Percentiles rank a stretch among this genome's conserved stretches.
These are phyloP conservation scores for Cercophora scortea DNA, from an alignment of 495 filamentous ascomycete genomes.

Conservation along the genomic window DNA sequence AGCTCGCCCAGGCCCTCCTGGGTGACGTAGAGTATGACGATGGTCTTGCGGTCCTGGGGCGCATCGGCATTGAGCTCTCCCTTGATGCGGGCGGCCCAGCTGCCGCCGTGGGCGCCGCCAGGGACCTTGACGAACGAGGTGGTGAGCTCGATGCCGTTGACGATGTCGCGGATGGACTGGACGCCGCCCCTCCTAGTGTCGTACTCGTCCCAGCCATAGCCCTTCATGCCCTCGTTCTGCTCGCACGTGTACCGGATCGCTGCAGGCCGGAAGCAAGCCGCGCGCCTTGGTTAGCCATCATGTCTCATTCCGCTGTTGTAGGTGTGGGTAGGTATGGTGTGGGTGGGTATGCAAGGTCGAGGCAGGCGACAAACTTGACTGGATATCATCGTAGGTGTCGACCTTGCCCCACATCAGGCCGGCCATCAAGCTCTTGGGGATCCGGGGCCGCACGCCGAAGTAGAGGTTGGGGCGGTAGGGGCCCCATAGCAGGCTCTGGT, in stretches of 20 bases:
- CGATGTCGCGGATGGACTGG: conserved; percentile 82
- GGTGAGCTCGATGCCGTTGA: conserved; percentile 80
- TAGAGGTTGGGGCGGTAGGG: conserved; percentile 94
- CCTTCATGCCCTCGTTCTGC: conserved; percentile 87
- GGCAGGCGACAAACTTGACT: conserved; percentile 56
- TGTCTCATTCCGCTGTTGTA: neutral
- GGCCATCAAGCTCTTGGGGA: conserved; percentile 76
- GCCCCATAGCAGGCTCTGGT: conserved; percentile 89
- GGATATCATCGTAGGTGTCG: conserved; percentile 68
- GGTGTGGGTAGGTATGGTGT: neutral
- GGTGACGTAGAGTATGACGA: conserved; percentile 71
- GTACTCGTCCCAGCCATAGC: conserved; percentile 97
- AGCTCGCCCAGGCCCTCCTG: conserved; percentile 64
- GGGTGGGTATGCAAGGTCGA: neutral
- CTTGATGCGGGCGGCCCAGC: conserved; percentile 84
- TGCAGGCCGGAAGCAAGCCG: conserved; percentile 23
- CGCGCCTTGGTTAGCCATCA: neutral
- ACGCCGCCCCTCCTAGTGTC: conserved; percentile 79
- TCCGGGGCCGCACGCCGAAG: conserved; percentile 83
- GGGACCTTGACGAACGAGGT: conserved; percentile 92
- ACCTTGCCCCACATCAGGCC: conserved; percentile 88
- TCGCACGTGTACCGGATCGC: conserved; percentile 93
- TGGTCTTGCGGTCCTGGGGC: conserved; percentile 55
- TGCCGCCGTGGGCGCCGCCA: conserved; percentile 79
- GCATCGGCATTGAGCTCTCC: conserved; percentile 67